Conservation (phyloP, 768 basidiomycete species). For the Sarcodon sp. region DNA sequence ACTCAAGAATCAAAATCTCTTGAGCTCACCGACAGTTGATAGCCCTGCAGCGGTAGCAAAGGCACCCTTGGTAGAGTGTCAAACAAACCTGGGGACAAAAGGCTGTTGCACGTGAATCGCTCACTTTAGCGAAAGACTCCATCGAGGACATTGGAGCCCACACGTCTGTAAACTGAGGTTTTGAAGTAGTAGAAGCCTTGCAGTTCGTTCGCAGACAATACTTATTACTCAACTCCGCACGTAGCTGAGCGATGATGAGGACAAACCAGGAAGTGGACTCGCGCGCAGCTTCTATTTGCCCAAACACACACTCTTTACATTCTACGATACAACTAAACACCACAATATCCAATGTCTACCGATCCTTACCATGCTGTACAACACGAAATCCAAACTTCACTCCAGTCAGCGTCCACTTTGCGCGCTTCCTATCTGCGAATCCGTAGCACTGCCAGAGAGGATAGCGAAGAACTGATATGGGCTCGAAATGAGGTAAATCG, state of each 20-base stretch:
- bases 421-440: slow-evolving; percentile 71
- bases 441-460: slow-evolving; percentile 55
- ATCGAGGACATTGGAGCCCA: slow-evolving; percentile 27
- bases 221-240: background rate
- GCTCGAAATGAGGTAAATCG: slow-evolving; percentile 58
- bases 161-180: slow-evolving; percentile 12
- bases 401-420: slow-evolving; percentile 60
- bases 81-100: background rate
- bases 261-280: too few species aligned
- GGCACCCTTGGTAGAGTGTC: slow-evolving; percentile 15
- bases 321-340: background rate
- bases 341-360: slow-evolving; percentile 33
- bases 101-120: slow-evolving; percentile 1
- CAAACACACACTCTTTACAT: background rate
- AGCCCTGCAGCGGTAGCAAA: slow-evolving; percentile 23
- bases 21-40: slow-evolving; percentile 19
- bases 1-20: background rate
- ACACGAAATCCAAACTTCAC: slow-evolving; percentile 65
- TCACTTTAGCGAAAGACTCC: slow-evolving; percentile 32
- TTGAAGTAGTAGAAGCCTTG: background rate
- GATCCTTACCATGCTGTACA: slow-evolving; percentile 87
- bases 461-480: slow-evolving; percentile 73
- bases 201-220: background rate
- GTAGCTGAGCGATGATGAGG: too few species aligned
- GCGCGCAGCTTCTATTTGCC: too few species aligned